phyloP scores from a whole-genome alignment of 768 basidiomycete genomes.

The Coprinellus aureogranulatus region DNA sequence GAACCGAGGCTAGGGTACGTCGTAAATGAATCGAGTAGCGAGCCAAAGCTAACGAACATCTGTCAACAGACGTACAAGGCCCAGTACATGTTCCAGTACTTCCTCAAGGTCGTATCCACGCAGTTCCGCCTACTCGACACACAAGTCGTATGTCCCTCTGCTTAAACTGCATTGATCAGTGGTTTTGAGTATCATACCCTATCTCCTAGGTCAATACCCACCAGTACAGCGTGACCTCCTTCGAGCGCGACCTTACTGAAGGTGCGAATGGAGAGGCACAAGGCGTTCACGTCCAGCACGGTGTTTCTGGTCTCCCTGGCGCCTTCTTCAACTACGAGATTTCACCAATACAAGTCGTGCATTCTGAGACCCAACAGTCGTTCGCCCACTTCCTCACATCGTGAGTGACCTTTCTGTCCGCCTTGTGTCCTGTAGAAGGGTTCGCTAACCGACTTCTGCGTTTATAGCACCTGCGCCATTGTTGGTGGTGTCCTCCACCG shows the following conservation, averaged over 20 bases:
- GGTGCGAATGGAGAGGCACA: slow-evolving; percentile 58
- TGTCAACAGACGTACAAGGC: slow-evolving; percentile 63
- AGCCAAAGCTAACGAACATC: neutral
- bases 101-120: slow-evolving; percentile 97
- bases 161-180: too few relatives aligned
- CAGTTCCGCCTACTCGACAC: slow-evolving; percentile 85
- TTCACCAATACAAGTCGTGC: slow-evolving; percentile 92
- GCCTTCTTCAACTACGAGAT: slow-evolving; percentile 95
- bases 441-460: neutral
- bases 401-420: slow-evolving; percentile 46
- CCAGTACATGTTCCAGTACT: slow-evolving; percentile 98
- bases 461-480: slow-evolving; percentile 86
- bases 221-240: slow-evolving; percentile 95
- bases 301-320: slow-evolving; percentile 72
- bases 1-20: slow-evolving; percentile 54
- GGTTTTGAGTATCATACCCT: neutral
- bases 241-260: slow-evolving; percentile 84
- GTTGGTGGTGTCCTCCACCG: slow-evolving; percentile 95
- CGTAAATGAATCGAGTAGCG: neutral
- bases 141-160: slow-evolving; percentile 57
- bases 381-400: slow-evolving; percentile 99
- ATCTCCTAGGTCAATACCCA: slow-evolving; percentile 72
- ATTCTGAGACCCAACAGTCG: slow-evolving; percentile 86
- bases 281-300: slow-evolving; percentile 74
- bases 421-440: neutral